Evolutionary conservation across 371 early-diverging fungal genomes (phyloP).

Genomic region (Pancytospora philotis): DNA sequence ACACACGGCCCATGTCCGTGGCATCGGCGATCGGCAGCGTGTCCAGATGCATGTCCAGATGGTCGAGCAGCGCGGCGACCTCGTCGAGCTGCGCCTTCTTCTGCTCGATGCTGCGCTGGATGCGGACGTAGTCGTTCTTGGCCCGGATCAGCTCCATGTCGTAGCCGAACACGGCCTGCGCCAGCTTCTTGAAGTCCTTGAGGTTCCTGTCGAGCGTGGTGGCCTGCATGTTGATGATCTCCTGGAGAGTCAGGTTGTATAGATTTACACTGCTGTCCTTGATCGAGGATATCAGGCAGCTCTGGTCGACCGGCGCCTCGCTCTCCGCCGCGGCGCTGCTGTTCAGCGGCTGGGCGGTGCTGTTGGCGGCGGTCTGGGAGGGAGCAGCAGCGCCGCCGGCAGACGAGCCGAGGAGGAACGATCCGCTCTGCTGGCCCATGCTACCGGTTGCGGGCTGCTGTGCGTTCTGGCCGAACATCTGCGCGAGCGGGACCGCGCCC

Average conservation of each 20-base stretch:
- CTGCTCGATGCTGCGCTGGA: conserved; percentile 31
- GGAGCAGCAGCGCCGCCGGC: too few species aligned
- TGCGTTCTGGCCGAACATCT: too few species aligned
- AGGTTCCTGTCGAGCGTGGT: conserved; percentile 48
- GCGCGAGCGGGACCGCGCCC: too few species aligned
- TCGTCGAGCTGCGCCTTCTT: conserved; percentile 40
- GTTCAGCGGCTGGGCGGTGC: neutral
- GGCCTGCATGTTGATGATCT: conserved; percentile 43
- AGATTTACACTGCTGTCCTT: conserved; percentile 30
- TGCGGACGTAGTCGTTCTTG: conserved; percentile 38
- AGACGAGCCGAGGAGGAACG: too few species aligned
- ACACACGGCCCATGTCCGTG: conserved; percentile 18
- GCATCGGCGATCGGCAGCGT: neutral
- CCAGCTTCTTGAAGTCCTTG: conserved; percentile 42
- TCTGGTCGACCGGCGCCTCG: conserved; percentile 2
- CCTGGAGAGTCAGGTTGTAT: conserved; percentile 39
- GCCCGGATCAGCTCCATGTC: conserved; percentile 49
- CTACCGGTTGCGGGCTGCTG: too few species aligned
- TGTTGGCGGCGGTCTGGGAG: too few species aligned
- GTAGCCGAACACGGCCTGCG: conserved; percentile 39
- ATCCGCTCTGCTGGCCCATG: too few species aligned
- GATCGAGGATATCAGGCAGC: conserved; percentile 11
- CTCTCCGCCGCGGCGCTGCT: neutral
- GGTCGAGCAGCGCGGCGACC: conserved; percentile 45
- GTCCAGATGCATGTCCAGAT: conserved; percentile 32